Conservation (phyloP, 768 basidiomycete genomes). For the Clitopilus hobsonii region DNA sequence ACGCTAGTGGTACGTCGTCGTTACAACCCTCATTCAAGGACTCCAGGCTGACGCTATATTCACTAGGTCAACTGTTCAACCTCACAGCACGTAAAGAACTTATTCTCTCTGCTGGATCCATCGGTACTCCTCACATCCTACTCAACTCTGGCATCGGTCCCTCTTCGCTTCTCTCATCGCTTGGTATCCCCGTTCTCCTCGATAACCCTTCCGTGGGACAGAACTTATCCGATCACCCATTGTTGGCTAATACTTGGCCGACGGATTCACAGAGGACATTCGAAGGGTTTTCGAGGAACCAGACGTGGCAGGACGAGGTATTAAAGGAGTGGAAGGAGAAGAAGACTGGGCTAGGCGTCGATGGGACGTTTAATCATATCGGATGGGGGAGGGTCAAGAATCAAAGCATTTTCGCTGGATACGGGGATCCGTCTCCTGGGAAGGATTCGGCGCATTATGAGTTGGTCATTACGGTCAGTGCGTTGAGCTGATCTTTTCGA, state of each 20-base stretch:
- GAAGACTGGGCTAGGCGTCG: slow-evolving; percentile 17
- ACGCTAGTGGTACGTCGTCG: slow-evolving; percentile 2
- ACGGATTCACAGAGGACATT: not conserved
- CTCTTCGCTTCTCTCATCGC: not conserved
- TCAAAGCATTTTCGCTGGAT: slow-evolving; percentile 13
- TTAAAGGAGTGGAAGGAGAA: slow-evolving; percentile 13
- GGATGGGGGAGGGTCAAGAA: slow-evolving; percentile 18
- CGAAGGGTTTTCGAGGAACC: not conserved
- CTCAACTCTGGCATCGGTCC: slow-evolving; percentile 4
- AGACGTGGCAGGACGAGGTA: not conserved
- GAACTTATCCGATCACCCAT: slow-evolving; percentile 1
- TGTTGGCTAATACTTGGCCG: not conserved
- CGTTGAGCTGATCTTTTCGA: not conserved
- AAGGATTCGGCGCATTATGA: slow-evolving; percentile 20
- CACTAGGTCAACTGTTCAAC: not conserved
- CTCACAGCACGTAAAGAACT: slow-evolving; percentile 7
- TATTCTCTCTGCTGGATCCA: slow-evolving; percentile 6
- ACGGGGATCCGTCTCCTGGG: slow-evolving; percentile 20
- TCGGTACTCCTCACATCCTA: slow-evolving; percentile 7
- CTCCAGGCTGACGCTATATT: not conserved
- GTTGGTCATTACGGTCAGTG: slow-evolving; percentile 1
- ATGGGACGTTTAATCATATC: slow-evolving; percentile 16
- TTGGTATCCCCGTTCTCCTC: slow-evolving; percentile 1
- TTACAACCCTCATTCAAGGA: not conserved
- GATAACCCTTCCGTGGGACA: slow-evolving; percentile 3